Base-by-base conservation (phyloP, 352 stramenopile genomes). In the Aphanomyces euteiches region DNA sequence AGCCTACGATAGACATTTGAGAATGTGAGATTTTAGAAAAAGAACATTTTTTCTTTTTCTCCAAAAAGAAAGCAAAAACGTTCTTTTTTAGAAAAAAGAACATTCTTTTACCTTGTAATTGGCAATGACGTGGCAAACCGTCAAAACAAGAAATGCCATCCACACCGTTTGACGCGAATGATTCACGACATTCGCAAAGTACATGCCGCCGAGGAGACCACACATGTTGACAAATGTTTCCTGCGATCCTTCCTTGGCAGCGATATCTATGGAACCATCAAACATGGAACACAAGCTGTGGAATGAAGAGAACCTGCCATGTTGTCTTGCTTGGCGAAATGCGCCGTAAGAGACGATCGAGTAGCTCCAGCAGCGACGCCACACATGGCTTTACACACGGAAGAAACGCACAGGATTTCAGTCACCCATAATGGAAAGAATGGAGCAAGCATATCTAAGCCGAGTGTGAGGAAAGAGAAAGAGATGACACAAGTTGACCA, bases 181-280 rank as follows among this genome's bases (percentile, higher is more conserved):
- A 56, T 93, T 89, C 43, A 91, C 79, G 21, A 78, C 81, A 71
- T 87, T 89, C 59, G 82, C 81, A 73, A 92, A 91, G 76, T 92
- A 90, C 80, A 91, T 92, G 73, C 81, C 93, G 45, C 92, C 86
- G 17, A 96, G 66, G 67, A 99, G 87, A 5, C 96, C 96, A 68
- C 98, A 79, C 4, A 99, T 80, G 71, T 92, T 98, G 6, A 98
- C 94, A 0, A 96, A 81, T 6, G 95, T 98, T 83, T 99, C 96
- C 77, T 99, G 96, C 0, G 93, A 97, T 0, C 87, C 92, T 79
- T 99, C 96, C 75, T 99, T 99, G 45, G 95, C 90, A 36, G 89
- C 91, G 56, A 98, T 90, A 78, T 99, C 96, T 7, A 85, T 84
- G 28, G 21, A 36, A 7, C 13, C 28, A 72, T 38, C 8, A 72